Evolutionary conservation across 2,329 filamentous ascomycete species (phyloP).

Genomic region (Trichoderma oligosporum): DNA sequence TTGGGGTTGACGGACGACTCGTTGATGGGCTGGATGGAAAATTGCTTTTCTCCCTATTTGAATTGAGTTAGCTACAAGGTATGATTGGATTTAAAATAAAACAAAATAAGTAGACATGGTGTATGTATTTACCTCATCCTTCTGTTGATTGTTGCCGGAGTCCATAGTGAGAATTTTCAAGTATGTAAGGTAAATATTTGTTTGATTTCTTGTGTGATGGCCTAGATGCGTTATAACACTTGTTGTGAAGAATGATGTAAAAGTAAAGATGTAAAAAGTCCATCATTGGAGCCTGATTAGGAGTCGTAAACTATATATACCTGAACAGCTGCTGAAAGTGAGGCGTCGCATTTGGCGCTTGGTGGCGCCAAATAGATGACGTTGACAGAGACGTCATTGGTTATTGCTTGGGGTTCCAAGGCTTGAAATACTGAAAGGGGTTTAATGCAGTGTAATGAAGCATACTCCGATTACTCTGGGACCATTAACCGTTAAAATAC

Average conservation of each 20-base stretch:
- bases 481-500: too few relatives aligned
- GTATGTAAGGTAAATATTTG: neutral
- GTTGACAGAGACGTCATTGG: constrained; percentile 12
- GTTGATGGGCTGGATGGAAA: constrained; percentile 45
- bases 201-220: neutral
- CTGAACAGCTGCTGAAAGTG: neutral
- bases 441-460: too few relatives aligned
- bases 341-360: neutral
- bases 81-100: neutral
- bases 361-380: constrained; percentile 15
- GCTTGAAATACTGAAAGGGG: too few relatives aligned
- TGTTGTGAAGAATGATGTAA: constrained; percentile 4
- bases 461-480: too few relatives aligned
- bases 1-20: constrained; percentile 41
- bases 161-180: constrained; percentile 20
- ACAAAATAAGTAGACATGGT: neutral
- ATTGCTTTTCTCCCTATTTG: constrained; percentile 43
- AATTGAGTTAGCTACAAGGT: neutral
- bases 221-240: neutral
- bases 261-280: neutral
- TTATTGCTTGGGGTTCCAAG: too few relatives aligned
- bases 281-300: too few relatives aligned
- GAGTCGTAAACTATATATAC: neutral
- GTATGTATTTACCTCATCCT: constrained; percentile 24
- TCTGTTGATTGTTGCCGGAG: constrained; percentile 22